These are phyloP conservation scores for Tubosaeta sp. DNA, from an alignment of 768 basidiomycete species.

Conservation along the genomic window DNA sequence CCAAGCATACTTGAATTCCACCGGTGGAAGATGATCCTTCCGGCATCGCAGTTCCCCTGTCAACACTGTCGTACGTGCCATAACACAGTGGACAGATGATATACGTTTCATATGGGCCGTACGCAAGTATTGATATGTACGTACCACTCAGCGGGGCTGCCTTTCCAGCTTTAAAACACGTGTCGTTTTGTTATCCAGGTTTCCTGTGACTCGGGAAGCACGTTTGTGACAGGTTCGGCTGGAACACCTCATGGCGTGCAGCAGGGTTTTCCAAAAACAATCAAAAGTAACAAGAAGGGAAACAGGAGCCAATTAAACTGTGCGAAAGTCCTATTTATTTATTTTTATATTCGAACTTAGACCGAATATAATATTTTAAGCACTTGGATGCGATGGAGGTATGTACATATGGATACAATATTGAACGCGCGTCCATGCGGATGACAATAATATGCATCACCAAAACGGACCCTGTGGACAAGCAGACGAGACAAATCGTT, in stretches of 20 bases:
- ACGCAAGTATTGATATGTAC: not conserved
- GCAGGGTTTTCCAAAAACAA: not conserved
- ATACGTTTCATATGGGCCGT: not conserved
- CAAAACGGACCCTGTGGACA: not conserved
- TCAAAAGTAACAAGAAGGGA: too few species aligned
- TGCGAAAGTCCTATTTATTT: not conserved
- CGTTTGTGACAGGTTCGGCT: not conserved
- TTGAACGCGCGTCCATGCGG: slow-evolving; percentile 3
- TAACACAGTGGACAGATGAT: not conserved
- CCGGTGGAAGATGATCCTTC: not conserved
- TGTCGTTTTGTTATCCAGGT: not conserved
- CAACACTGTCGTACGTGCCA: not conserved
- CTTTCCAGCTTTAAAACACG: not conserved
- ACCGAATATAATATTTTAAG: slow-evolving; percentile 1
- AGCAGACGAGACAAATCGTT: not conserved
- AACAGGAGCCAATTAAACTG: not conserved
- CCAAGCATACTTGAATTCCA: not conserved
- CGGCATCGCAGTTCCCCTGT: not conserved
- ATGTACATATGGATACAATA: slow-evolving; percentile 6
- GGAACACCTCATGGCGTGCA: not conserved
- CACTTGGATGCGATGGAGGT: not conserved
- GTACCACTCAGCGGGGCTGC: not conserved
- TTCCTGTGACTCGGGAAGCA: not conserved
- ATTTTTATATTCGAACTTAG: slow-evolving; percentile 6
- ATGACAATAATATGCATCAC: slow-evolving; percentile 1